Evolutionary conservation across 2,329 filamentous ascomycete genomes (phyloP).

Genomic region (Fusarium mexicanum): DNA sequence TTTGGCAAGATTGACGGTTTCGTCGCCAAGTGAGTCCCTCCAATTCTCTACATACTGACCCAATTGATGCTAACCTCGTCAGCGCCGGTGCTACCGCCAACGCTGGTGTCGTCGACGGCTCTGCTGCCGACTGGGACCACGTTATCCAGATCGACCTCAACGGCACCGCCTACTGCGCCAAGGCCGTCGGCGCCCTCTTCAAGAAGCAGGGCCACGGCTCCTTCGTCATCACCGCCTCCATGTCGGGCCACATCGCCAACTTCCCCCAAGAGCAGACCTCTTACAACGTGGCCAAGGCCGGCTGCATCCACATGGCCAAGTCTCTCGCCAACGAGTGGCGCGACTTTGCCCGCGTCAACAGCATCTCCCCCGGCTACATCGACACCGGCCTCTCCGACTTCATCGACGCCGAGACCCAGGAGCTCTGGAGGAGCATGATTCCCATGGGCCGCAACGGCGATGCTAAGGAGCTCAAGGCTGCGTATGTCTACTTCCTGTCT

Average conservation of each 20-base stretch:
- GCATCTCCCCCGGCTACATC: constrained; percentile 74
- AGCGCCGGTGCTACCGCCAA: constrained; percentile 74
- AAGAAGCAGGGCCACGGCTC: constrained; percentile 69
- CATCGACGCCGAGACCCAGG: constrained; percentile 72
- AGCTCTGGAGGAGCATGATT: constrained; percentile 78
- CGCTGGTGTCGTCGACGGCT: constrained; percentile 73
- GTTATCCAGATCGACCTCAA: constrained; percentile 73
- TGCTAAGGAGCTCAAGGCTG: constrained; percentile 77
- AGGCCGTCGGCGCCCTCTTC: constrained; percentile 71
- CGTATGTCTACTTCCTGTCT: constrained; percentile 80
- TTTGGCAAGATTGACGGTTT: constrained; percentile 81
- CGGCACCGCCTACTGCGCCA: constrained; percentile 74
- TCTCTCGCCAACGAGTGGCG: constrained; percentile 73
- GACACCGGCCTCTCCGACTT: constrained; percentile 74
- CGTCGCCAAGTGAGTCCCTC: constrained; percentile 72
- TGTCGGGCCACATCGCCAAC: constrained; percentile 77
- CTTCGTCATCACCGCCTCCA: constrained; percentile 75
- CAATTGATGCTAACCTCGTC: neutral
- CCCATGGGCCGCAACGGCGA: constrained; percentile 76
- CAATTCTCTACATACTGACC: rapidly evolving
- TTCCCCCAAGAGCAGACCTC: constrained; percentile 74
- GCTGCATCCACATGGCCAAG: constrained; percentile 58
- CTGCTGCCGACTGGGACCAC: constrained; percentile 72
- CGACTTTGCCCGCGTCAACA: constrained; percentile 72
- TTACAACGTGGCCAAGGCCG: constrained; percentile 73